Conservation (phyloP, 768 basidiomycete species). For the Russula compacta region DNA sequence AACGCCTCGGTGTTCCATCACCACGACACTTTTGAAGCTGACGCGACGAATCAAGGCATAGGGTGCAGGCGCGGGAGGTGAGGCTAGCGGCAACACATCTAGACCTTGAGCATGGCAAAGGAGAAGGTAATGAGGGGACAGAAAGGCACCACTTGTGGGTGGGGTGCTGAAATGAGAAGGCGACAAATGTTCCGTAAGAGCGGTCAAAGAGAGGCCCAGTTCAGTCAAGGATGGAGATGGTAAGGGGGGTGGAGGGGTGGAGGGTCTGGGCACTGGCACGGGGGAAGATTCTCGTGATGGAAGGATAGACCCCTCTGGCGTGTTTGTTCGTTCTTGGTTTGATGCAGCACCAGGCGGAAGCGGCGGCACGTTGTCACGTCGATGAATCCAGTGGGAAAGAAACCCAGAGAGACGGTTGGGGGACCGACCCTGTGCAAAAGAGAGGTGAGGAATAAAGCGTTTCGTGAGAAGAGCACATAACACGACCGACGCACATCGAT, state of each 20-base stretch:
- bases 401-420: conserved; percentile 80
- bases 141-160: conserved; percentile 69
- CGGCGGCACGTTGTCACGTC: conserved; percentile 43
- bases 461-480: background rate
- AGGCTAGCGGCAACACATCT: conserved; percentile 71
- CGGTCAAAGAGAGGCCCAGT: conserved; percentile 62
- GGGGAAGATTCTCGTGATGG: conserved; percentile 51
- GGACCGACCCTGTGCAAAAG: conserved; percentile 39
- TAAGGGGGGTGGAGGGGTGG: conserved; percentile 63
- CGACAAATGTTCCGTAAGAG: conserved; percentile 56
- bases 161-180: conserved; percentile 73
- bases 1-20: conserved; percentile 88
- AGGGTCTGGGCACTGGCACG: conserved; percentile 35
- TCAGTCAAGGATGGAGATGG: conserved; percentile 66
- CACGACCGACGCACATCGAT: conserved; percentile 43
- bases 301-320: conserved; percentile 27
- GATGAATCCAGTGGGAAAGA: conserved; percentile 67
- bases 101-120: conserved; percentile 81
- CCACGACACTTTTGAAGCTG: conserved; percentile 77
- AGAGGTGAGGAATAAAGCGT: conserved; percentile 14
- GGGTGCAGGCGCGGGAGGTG: conserved; percentile 66
- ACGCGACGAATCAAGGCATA: conserved; percentile 78
- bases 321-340: conserved; percentile 18
- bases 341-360: conserved; percentile 17
- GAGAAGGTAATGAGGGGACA: conserved; percentile 72